phyloP scores from a whole-genome alignment of 768 basidiomycete species.

The Psilocybe cubensis region DNA sequence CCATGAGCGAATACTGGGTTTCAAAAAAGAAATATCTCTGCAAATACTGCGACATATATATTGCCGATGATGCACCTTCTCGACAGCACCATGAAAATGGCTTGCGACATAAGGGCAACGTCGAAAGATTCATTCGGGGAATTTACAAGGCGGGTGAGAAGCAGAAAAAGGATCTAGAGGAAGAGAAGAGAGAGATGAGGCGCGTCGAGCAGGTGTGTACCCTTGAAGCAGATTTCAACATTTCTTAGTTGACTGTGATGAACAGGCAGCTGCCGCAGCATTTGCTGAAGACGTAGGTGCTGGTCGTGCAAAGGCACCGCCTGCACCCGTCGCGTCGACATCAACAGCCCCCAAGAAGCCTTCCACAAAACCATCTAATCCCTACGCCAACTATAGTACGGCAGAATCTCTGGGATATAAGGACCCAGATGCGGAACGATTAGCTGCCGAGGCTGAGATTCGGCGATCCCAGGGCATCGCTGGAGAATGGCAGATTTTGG shows the following conservation, averaged over 20 bases:
- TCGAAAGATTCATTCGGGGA: constrained; percentile 88
- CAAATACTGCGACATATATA: constrained; percentile 98
- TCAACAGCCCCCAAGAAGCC: constrained; percentile 42
- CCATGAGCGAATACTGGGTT: constrained; percentile 93
- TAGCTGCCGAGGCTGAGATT: constrained; percentile 61
- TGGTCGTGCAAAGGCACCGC: constrained; percentile 56
- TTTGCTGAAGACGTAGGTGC: constrained; percentile 79
- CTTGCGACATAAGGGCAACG: constrained; percentile 91
- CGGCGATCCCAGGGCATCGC: constrained; percentile 68
- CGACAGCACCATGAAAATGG: constrained; percentile 92
- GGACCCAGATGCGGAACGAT: constrained; percentile 75
- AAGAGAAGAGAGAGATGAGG: constrained; percentile 87
- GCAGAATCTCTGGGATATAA: constrained; percentile 80
- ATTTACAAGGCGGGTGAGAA: constrained; percentile 94
- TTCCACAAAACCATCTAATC: constrained; percentile 57
- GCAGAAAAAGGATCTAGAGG: constrained; percentile 80
- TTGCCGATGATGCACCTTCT: constrained; percentile 94
- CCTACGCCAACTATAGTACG: constrained; percentile 86
- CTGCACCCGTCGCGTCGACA: constrained; percentile 35
- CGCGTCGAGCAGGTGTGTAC: constrained; percentile 75
- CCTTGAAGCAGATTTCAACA: neutral
- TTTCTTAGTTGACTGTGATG: constrained; percentile 4
- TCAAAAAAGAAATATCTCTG: constrained; percentile 92
- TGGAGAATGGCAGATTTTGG: constrained; percentile 79
- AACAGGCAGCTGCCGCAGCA: constrained; percentile 78